These are phyloP conservation scores for Juncus inflexus DNA, from an alignment of 176 grass and related monocot species.

Conservation along the genomic window DNA sequence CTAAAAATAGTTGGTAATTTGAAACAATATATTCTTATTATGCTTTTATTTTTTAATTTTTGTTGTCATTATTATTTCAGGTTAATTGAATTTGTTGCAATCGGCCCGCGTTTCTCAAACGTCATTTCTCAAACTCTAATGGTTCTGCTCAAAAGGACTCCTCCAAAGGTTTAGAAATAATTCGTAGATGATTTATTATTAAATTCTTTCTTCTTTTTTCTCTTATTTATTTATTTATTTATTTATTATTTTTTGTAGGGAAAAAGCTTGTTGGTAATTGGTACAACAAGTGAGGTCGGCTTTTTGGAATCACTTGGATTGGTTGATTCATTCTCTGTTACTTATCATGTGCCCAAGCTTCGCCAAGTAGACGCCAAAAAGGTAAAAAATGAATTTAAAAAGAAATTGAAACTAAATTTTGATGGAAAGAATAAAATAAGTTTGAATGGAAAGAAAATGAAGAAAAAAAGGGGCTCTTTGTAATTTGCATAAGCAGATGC, in stretches of 20 bases:
- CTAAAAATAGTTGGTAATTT: too few species aligned
- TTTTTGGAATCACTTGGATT: neutral
- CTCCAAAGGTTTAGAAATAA: conserved; percentile 58
- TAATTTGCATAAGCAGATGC: too few species aligned
- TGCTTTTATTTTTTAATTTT: too few species aligned
- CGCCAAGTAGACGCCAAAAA: neutral
- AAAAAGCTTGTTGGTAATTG: conserved; percentile 77
- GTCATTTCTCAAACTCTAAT: conserved; percentile 90
- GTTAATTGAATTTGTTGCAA: conserved; percentile 37
- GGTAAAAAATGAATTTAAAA: neutral
- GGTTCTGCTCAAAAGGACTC: conserved; percentile 86
- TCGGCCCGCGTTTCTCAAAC: conserved; percentile 94
- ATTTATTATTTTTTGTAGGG: conserved; percentile 23
- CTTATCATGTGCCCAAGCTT: neutral
- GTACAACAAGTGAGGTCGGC: conserved; percentile 65
- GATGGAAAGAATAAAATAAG: too few species aligned
- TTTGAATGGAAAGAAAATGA: too few species aligned
- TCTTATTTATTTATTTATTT: conserved; percentile 17
- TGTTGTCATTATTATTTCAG: too few species aligned
- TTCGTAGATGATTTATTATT: neutral
- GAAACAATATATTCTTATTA: too few species aligned
- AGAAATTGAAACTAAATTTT: too few species aligned
- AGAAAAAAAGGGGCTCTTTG: too few species aligned
- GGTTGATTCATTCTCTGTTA: neutral
- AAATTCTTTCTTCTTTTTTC: neutral